Percentiles rank a stretch among this genome's conserved stretches.
These are phyloP conservation scores for Parasarocladium wereldwijsianum DNA, from an alignment of 2,329 filamentous ascomycete genomes.

Conservation along the genomic window DNA sequence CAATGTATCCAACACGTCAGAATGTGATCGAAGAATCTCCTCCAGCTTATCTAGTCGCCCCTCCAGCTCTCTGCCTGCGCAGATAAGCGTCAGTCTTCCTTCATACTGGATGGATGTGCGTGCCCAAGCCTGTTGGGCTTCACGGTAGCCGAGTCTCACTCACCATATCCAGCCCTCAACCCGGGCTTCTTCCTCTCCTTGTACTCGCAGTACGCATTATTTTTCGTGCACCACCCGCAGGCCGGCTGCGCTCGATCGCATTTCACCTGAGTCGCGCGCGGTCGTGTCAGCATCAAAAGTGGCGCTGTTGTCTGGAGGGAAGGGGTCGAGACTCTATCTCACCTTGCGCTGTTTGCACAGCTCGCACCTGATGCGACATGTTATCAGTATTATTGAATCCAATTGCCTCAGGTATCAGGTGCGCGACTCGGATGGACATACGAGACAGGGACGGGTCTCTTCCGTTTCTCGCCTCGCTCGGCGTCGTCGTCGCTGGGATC, in stretches of 20 bases:
- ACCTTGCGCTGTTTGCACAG: constrained; percentile 73
- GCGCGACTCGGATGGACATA: no score
- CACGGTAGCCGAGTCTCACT: no score
- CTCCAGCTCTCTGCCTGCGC: constrained; percentile 46
- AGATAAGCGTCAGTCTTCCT: no score
- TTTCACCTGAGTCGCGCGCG: constrained; percentile 41
- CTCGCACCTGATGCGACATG: constrained; percentile 43
- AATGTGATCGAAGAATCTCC: constrained; percentile 49
- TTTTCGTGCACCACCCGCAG: constrained; percentile 53
- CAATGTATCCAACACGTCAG: constrained; percentile 49
- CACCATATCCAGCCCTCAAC: constrained; percentile 50
- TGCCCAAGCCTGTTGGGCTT: no score
- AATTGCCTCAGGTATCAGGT: no score
- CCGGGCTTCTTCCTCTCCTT: constrained; percentile 56
- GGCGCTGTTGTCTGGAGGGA: background rate
- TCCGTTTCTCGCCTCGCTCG: constrained; percentile 37
- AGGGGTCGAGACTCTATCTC: background rate
- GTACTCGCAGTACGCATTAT: constrained; percentile 49
- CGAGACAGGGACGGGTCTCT: constrained; percentile 46
- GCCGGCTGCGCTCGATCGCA: constrained; percentile 63
- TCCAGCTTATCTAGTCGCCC: constrained; percentile 58
- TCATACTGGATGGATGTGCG: no score
- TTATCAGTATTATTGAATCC: constrained; percentile 27
- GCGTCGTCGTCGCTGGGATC: constrained; percentile 33
- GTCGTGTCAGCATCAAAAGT: constrained; percentile 5